A percentile compares a stretch with the other conserved stretches of the same genome.
These are phyloP conservation scores for Volvox africanus DNA, from an alignment of 139 green algal species.

Conservation along the genomic window DNA sequence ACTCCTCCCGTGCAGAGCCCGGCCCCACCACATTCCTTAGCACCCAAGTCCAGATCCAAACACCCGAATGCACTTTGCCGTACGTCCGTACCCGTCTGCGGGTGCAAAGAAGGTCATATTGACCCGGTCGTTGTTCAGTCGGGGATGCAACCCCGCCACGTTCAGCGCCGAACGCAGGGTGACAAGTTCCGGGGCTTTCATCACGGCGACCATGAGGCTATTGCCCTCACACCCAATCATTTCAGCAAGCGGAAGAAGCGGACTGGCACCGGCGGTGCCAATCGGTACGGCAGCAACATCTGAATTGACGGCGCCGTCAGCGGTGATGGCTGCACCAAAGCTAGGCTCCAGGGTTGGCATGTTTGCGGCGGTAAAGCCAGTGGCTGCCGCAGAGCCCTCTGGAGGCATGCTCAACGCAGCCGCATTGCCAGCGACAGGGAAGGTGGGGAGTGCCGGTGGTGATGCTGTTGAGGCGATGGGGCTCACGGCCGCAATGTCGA, in stretches of 20 bases:
- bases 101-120: conserved; percentile 37
- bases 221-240: conserved; percentile 23
- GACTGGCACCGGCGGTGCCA: not conserved
- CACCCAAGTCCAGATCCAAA: not conserved
- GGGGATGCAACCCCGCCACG: not conserved
- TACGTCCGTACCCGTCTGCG: not conserved
- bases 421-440: too few relatives aligned
- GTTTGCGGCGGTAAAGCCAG: not conserved
- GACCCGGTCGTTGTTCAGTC: not conserved
- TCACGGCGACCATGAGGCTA: not conserved
- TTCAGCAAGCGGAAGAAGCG: not conserved
- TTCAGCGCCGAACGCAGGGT: not conserved
- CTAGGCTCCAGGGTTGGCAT: not conserved
- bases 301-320: not conserved
- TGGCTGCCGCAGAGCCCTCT: not conserved
- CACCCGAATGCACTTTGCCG: too few relatives aligned
- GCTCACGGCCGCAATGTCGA: not conserved
- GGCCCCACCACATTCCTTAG: not conserved
- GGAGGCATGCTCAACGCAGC: too few relatives aligned
- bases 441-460: too few relatives aligned
- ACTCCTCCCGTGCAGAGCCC: too few relatives aligned
- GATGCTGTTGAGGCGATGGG: too few relatives aligned
- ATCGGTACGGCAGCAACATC: too few relatives aligned
- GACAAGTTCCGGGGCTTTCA: not conserved
- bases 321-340: too few relatives aligned